Percentiles rank a stretch among this genome's conserved stretches.
These are phyloP conservation scores for Tillandsia leiboldiana DNA, from an alignment of 176 grass and related monocot genomes.

Conservation along the genomic window DNA sequence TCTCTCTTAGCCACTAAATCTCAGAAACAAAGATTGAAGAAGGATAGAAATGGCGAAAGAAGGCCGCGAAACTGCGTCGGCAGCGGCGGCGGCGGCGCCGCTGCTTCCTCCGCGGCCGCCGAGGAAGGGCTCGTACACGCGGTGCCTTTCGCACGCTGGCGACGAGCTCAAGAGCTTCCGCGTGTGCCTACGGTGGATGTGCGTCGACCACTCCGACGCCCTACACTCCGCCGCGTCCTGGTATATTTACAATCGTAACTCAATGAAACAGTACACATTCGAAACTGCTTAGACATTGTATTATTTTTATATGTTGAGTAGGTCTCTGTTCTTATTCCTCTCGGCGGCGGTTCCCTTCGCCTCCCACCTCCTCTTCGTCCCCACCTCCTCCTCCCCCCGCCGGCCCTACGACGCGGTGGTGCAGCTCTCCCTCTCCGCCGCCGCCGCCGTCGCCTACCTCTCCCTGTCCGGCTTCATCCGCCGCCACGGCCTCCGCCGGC, in stretches of 20 bases:
- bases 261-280: too few relatives aligned
- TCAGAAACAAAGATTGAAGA: too few relatives aligned
- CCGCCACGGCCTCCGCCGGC: slow-evolving; percentile 44
- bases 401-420: slow-evolving; percentile 52
- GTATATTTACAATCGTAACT: too few relatives aligned
- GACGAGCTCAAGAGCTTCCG: slow-evolving; percentile 70
- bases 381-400: background rate
- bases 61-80: too few relatives aligned
- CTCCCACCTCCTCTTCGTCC: slow-evolving; percentile 12
- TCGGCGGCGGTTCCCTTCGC: slow-evolving; percentile 18
- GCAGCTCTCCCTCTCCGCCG: slow-evolving; percentile 48
- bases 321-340: slow-evolving; percentile 30
- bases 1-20: too few relatives aligned
- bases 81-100: too few relatives aligned
- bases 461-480: slow-evolving; percentile 35
- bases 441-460: slow-evolving; percentile 37
- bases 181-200: slow-evolving; percentile 57
- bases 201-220: slow-evolving; percentile 41
- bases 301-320: too few relatives aligned
- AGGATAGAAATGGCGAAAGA: too few relatives aligned
- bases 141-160: slow-evolving; percentile 38
- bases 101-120: too few relatives aligned
- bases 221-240: slow-evolving; percentile 21
- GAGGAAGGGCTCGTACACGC: slow-evolving; percentile 16
- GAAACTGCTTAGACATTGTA: too few relatives aligned